These are phyloP conservation scores for Jatropha multifida DNA, from an alignment of 441 rosid genomes.

Conservation along the genomic window DNA sequence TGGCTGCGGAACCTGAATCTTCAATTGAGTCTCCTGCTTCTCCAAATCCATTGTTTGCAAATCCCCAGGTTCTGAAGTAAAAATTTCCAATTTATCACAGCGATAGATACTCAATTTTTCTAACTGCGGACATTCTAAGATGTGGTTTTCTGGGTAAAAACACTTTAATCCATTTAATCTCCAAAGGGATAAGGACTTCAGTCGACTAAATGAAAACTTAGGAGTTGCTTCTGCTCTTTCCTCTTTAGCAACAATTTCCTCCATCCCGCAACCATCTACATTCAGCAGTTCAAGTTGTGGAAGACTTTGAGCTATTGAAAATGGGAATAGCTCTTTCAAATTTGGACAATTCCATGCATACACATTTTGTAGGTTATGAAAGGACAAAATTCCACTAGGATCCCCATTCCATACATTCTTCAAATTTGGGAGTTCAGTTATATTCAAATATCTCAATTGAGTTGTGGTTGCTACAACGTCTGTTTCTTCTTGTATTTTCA, in stretches of 20 bases:
- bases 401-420: conserved; percentile 22
- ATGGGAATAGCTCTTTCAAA: conserved; percentile 28
- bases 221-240: not conserved
- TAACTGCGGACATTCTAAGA: not conserved
- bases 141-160: conserved; percentile 3
- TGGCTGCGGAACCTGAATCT: not conserved
- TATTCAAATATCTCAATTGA: not conserved
- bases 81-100: not conserved
- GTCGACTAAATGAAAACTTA: conserved; percentile 16
- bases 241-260: conserved; percentile 23
- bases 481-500: not conserved
- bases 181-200: not conserved
- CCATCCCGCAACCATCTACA: conserved; percentile 15
- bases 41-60: not conserved
- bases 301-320: conserved; percentile 24
- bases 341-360: not conserved
- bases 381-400: conserved; percentile 7
- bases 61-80: not conserved
- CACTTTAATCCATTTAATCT: not conserved
- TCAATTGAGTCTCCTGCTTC: not conserved
- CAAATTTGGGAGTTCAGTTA: conserved; percentile 15
- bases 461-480: not conserved
- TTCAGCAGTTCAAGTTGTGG: conserved; percentile 8
- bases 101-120: not conserved
- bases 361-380: conserved; percentile 14